phyloP scores from a whole-genome alignment of 176 grass and related monocot species.

The Oryza meyeriana region DNA sequence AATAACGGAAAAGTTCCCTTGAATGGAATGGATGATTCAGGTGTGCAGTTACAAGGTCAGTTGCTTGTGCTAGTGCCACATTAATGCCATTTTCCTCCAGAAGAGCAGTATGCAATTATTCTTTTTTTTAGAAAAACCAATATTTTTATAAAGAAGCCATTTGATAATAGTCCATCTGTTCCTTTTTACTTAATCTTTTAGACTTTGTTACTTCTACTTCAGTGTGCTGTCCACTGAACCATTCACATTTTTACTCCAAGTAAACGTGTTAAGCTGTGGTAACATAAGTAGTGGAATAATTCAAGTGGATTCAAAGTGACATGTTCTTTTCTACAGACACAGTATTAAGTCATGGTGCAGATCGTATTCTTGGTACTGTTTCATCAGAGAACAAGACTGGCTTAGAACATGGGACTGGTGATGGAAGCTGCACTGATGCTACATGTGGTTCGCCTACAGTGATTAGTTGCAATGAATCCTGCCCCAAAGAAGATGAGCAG shows the following conservation, averaged over 20 bases:
- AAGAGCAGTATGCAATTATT: neutral
- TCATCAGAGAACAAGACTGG: constrained; percentile 9
- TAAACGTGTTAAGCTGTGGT: constrained; percentile 10
- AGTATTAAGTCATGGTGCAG: constrained; percentile 1
- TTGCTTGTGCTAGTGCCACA: constrained; percentile 29
- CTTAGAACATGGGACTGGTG: constrained; percentile 31
- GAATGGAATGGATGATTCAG: constrained; percentile 18
- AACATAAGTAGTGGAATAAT: neutral
- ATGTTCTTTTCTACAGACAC: constrained; percentile 41
- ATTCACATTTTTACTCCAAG: constrained; percentile 2
- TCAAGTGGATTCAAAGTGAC: constrained; percentile 17
- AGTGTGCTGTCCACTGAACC: neutral
- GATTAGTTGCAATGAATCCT: constrained; percentile 55
- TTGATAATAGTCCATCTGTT: neutral
- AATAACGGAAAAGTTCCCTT: neutral
- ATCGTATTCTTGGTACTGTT: neutral
- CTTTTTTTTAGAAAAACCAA: neutral
- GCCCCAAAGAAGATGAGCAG: constrained; percentile 37
- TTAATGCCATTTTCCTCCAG: constrained; percentile 5
- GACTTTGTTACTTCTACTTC: neutral
- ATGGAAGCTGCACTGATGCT: constrained; percentile 38
- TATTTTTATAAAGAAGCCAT: neutral
- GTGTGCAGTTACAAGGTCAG: constrained; percentile 44
- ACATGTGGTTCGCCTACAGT: constrained; percentile 71
- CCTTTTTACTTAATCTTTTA: neutral